Evolutionary conservation across 1,284 basidiomycete genomes (phyloP).

Genomic region (Pyrrhoderma lamaoense): DNA sequence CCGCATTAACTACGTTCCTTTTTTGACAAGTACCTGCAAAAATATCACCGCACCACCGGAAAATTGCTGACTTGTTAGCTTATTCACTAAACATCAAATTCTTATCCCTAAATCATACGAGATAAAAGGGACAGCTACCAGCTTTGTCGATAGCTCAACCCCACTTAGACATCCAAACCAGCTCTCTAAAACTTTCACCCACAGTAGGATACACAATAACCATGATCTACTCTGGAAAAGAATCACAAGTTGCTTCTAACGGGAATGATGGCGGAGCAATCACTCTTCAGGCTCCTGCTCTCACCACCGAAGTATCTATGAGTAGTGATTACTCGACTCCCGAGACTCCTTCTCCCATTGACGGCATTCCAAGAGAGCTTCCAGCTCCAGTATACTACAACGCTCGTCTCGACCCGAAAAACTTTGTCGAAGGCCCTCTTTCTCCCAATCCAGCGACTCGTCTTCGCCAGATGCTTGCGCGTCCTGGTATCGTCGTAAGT

Average conservation of each 20-base stretch:
- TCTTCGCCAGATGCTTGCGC: conserved; percentile 66
- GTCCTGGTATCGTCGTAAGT: conserved; percentile 65
- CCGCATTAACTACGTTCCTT: conserved; percentile 15
- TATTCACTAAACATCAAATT: neutral
- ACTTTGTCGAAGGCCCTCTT: conserved; percentile 60
- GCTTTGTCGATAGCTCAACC: neutral
- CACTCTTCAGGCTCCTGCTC: neutral
- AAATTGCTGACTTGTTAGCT: neutral
- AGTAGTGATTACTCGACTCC: conserved; percentile 10
- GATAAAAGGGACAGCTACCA: neutral
- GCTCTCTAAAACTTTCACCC: neutral
- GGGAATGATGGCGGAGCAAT: conserved; percentile 8
- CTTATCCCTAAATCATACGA: neutral
- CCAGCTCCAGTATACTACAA: conserved; percentile 39
- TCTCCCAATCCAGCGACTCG: conserved; percentile 63
- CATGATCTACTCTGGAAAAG: conserved; percentile 20
- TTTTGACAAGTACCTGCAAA: neutral
- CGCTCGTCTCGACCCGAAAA: conserved; percentile 56
- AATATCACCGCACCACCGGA: neutral
- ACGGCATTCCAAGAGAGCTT: neutral
- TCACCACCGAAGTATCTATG: conserved; percentile 5
- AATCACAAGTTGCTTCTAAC: conserved; percentile 17
- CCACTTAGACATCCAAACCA: neutral
- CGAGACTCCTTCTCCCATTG: conserved; percentile 11
- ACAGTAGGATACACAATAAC: neutral